Base-by-base conservation (phyloP, 345 rosid genomes). In the Camelina hispida region DNA sequence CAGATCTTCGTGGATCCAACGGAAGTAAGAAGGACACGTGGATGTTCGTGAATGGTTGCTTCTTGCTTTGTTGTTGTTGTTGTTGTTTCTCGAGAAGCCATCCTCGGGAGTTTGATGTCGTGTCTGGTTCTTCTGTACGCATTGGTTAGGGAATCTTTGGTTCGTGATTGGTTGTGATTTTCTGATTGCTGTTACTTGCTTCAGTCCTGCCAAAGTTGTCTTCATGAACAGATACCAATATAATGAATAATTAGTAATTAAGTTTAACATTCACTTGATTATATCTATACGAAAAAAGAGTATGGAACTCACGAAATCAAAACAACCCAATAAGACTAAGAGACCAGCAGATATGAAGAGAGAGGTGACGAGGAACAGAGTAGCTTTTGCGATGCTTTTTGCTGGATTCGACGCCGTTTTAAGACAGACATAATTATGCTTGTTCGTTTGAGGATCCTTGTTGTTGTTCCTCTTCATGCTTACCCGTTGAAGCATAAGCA, bases 1-100 rank as follows among this genome's bases (percentile, higher is more conserved):
- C 28, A 88, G 80, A 80, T 90, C 97, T 68, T 90, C 91, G 62
- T 87, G 90, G 52, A 93, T 90, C 96, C 94, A 90, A 34, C 84
- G 83, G 78, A 90, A 93, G 72, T 87, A 87, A 6, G 86, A 68
- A 0, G 96, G 89, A 73, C 92, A 87, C 55, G 87, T 58, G 73
- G 59, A 52, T n/a, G 44, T 43, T 18, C 55, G 28, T 47, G 77
- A 71, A 60, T 68, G 43, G 66, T 2, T 66, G 66, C 7, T 62
- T 34, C 16, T 68, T 5, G 3, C 32, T 9, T 43, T 72, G 23
- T 74, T 54, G 44, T 62, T n/a, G n/a, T n/a, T 72, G n/a, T 66
- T 34, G 37, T 34, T 63, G 54, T 62, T 72, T 52, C 22, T 53
- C 61, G 22, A 53, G 35, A n/a, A 35, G 51, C 5, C 16, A 28